Percentiles rank a stretch among this genome's conserved stretches.
Evolutionary conservation across 257 asterid genomes (phyloP).

Genomic region (Linaria vulgaris): DNA sequence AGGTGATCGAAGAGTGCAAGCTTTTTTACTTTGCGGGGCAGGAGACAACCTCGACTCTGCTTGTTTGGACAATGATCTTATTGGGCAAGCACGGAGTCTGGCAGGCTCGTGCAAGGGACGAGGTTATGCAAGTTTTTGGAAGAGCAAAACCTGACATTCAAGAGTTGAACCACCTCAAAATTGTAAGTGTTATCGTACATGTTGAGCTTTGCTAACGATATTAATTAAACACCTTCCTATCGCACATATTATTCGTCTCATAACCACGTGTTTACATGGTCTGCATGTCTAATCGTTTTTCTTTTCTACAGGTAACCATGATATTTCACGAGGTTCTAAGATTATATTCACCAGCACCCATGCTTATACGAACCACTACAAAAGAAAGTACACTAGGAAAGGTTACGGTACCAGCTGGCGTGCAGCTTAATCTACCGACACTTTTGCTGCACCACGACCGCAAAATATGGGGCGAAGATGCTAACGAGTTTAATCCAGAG

Average conservation of each 20-base stretch:
- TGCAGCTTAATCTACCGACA: conserved; percentile 32
- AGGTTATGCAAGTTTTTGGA: conserved; percentile 39
- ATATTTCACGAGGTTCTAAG: conserved; percentile 56
- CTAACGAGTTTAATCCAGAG: conserved; percentile 56
- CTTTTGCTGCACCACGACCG: conserved; percentile 41
- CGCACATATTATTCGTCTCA: too few species aligned
- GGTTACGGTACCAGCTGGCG: conserved; percentile 38
- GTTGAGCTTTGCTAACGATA: too few species aligned
- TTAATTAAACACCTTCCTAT: too few species aligned
- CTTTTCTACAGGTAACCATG: conserved; percentile 44
- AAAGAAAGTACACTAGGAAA: conserved; percentile 39
- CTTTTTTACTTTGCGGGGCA: conserved; percentile 62
- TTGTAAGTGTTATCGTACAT: conserved; percentile 32
- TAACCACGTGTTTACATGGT: too few species aligned
- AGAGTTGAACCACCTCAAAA: conserved; percentile 41
- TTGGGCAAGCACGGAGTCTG: conserved; percentile 45
- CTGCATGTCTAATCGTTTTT: too few species aligned
- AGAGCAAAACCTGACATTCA: conserved; percentile 34
- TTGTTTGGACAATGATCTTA: conserved; percentile 56
- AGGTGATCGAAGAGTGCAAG: conserved; percentile 60
- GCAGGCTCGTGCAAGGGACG: conserved; percentile 59
- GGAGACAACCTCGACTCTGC: conserved; percentile 53
- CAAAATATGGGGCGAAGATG: conserved; percentile 54
- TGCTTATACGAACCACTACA: conserved; percentile 14
- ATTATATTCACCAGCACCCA: conserved; percentile 42